Conservation (phyloP, 495 filamentous ascomycete genomes). For the Aspergillus sparsus region DNA sequence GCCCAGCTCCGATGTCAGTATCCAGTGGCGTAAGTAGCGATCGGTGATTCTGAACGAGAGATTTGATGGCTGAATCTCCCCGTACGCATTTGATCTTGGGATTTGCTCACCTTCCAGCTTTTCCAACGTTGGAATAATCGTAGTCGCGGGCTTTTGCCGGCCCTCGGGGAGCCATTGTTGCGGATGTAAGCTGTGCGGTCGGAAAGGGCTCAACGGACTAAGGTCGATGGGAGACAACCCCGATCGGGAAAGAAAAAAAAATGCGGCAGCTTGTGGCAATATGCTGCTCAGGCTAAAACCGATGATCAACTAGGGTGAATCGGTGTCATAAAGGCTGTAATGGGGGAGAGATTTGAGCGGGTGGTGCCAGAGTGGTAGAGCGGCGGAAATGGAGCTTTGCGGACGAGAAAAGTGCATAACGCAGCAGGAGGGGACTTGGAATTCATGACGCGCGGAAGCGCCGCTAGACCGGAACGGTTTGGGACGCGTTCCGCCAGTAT, state of each 20-base stretch:
- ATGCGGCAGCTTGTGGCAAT: conserved; percentile 3
- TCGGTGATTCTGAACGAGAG: neutral
- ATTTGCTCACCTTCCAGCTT: conserved; percentile 58
- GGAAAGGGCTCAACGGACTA: conserved; percentile 4
- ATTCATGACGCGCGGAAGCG: conserved; percentile 37
- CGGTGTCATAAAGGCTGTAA: neutral
- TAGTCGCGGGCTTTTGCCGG: conserved; percentile 55
- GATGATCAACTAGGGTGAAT: neutral
- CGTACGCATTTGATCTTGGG: neutral
- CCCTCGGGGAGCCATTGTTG: conserved; percentile 50
- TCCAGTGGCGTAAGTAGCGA: neutral
- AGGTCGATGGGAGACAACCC: neutral
- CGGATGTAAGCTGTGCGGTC: conserved; percentile 17
- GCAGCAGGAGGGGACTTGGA: conserved; percentile 37
- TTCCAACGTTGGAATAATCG: conserved; percentile 65
- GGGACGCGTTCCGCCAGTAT: conserved; percentile 38
- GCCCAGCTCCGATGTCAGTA: conserved; percentile 15
- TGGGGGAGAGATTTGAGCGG: neutral
- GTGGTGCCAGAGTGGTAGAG: no score
- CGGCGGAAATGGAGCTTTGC: neutral
- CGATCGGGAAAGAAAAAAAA: neutral
- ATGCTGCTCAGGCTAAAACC: neutral
- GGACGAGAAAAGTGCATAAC: conserved; percentile 12
- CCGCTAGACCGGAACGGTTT: conserved; percentile 43
- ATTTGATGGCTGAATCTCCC: neutral